Evolutionary conservation across 2,329 filamentous ascomycete species (phyloP), one percentile per base, ranked within the genome.

Genomic region (Monosporascus sp.): DNA sequence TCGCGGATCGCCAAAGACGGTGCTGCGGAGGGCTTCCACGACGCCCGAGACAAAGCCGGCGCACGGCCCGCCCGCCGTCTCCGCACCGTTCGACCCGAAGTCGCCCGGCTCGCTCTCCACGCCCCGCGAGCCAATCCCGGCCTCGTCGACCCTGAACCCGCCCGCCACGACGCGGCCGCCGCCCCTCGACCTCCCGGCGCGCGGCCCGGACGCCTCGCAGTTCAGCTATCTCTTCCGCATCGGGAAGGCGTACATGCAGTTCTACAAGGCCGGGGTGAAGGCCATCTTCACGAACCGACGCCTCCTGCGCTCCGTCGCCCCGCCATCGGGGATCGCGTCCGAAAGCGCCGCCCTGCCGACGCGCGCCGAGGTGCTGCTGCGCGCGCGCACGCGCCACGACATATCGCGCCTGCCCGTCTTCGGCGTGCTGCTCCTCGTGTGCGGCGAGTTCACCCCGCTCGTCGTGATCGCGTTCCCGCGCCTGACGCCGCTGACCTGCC

Each of bases 191-290:
- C 74, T 89, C 2, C 89, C 89, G 7, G 67, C 70, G 5, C 78
- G 82, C 51, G 68, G 75, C 19, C 65, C 76, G 20, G 64, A 70
- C 7, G 68, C 79, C 31, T 72, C 73, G 27, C 65, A 73, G 20
- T 66, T 81, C 52, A 70, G 70, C 19, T 81, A 88, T 72, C 75
- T 82, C 57, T 81, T 82, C 64, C 68, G 72, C 44, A 73, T 86
- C 27, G 93, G 90, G 57, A 87, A 88, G 68, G 84, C 88, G 50
- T 96, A 96, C 71, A 70, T 88, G 9, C 71, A 72, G 37, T 97
- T 97, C 80, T 97, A 97, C 83, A 96, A 94, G 72, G 79, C 83
- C 1, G 93, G 92, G 19, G 72, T 96, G 35, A 85, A 85, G 65
- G 84, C 87, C 62, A 85, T 96, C 50, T 85, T 84, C 68, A 72